phyloP scores from a whole-genome alignment of 2,329 filamentous ascomycete species.

The Oidium heveae region DNA sequence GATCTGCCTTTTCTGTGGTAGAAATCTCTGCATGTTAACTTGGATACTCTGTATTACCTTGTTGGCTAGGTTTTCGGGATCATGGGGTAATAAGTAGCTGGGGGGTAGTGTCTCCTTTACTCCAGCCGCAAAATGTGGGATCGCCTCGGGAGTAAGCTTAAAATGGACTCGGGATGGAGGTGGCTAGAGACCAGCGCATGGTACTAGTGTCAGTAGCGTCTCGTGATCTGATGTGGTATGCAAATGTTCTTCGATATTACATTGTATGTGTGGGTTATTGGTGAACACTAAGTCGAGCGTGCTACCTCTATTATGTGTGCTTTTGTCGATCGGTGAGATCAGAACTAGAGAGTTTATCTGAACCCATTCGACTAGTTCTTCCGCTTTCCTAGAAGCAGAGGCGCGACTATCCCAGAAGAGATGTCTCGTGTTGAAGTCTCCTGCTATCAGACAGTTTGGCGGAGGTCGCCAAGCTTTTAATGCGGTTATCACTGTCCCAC shows the following conservation, averaged over 20 bases:
- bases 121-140: neutral
- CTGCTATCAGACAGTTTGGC: too few species aligned
- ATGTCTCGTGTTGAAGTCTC: too few species aligned
- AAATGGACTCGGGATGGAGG: neutral
- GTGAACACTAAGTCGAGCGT: neutral
- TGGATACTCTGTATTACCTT: neutral
- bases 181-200: neutral
- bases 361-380: neutral
- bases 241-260: neutral
- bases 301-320: neutral
- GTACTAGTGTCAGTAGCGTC: neutral
- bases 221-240: neutral
- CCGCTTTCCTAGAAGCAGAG: neutral
- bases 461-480: too few species aligned
- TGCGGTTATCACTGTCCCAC: too few species aligned
- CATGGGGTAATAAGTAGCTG: neutral
- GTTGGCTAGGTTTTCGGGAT: neutral
- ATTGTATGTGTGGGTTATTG: neutral
- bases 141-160: neutral
- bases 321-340: neutral
- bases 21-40: neutral
- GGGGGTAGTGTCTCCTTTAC: neutral
- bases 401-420: neutral
- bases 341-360: neutral
- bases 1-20: neutral